Conservation (phyloP, 306 rosid species). For the Delonix regia region DNA sequence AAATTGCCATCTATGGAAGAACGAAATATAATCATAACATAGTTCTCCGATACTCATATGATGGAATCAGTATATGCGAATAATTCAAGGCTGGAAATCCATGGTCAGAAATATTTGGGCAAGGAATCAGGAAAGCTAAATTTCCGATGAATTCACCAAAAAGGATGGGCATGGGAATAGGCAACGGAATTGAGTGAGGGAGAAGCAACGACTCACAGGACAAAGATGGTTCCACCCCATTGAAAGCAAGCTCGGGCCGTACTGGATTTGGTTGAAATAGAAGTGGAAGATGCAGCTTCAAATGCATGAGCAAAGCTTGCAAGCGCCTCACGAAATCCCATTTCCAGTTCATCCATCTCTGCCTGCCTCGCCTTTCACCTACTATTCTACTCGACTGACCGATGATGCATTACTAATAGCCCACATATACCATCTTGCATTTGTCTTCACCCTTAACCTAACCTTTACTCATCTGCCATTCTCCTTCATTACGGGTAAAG, state of each 20-base stretch:
- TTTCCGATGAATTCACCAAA: neutral
- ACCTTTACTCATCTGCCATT: neutral
- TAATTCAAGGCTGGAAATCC: neutral
- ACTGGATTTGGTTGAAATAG: conserved; percentile 16
- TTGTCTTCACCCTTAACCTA: neutral
- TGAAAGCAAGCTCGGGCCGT: conserved; percentile 38
- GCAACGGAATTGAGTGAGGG: neutral
- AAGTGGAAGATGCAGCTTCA: neutral
- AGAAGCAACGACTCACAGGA: conserved; percentile 39
- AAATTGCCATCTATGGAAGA: neutral
- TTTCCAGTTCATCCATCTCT: conserved; percentile 21
- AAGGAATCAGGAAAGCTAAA: neutral
- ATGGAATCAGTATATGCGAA: neutral
- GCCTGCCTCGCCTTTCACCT: neutral
- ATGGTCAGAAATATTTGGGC: neutral
- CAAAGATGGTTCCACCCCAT: conserved; percentile 57
- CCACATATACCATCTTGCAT: neutral
- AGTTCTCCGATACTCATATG: neutral
- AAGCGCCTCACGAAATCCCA: conserved; percentile 22
- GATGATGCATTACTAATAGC: neutral
- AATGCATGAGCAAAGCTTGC: conserved; percentile 18
- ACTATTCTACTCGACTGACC: neutral
- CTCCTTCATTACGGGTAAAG: neutral
- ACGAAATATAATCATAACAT: neutral
- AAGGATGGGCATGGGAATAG: neutral